Evolutionary conservation across 106 monocot genomes (phyloP).

Genomic region (Dendrobium chrysotoxum): DNA sequence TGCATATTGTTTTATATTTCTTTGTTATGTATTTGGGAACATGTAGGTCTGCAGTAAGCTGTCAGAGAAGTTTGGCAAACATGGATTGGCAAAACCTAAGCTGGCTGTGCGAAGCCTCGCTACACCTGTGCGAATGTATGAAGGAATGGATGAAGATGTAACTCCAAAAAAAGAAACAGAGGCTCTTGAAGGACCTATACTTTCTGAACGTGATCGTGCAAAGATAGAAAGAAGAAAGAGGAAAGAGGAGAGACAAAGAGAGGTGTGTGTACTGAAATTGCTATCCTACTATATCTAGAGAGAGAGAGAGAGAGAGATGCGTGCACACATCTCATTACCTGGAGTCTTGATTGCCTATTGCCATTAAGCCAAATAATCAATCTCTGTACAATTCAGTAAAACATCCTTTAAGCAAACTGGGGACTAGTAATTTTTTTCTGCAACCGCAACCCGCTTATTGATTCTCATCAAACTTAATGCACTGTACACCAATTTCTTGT

Average conservation of each 20-base stretch:
- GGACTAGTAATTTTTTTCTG: background rate
- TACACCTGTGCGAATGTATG: conserved; percentile 82
- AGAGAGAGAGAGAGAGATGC: background rate
- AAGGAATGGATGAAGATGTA: conserved; percentile 85
- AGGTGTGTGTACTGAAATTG: conserved; percentile 32
- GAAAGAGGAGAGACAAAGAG: conserved; percentile 94
- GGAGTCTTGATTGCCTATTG: background rate
- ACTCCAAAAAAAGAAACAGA: conserved; percentile 65
- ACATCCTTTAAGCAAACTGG: background rate
- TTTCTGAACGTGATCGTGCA: conserved; percentile 70
- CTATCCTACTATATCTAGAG: background rate
- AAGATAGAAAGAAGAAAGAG: conserved; percentile 93
- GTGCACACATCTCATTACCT: background rate
- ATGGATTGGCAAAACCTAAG: conserved; percentile 82
- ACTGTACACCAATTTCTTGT: background rate
- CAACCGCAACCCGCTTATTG: background rate
- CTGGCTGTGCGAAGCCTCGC: conserved; percentile 76
- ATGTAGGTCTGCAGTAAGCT: conserved; percentile 72
- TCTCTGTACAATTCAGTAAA: background rate
- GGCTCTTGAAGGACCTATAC: conserved; percentile 67
- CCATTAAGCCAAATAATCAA: background rate
- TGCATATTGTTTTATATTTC: background rate
- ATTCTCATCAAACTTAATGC: background rate
- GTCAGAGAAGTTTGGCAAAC: conserved; percentile 87
- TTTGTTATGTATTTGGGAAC: background rate